Conservation (phyloP, 2,329 filamentous ascomycete genomes). For the Zymoseptoria crescenta region DNA sequence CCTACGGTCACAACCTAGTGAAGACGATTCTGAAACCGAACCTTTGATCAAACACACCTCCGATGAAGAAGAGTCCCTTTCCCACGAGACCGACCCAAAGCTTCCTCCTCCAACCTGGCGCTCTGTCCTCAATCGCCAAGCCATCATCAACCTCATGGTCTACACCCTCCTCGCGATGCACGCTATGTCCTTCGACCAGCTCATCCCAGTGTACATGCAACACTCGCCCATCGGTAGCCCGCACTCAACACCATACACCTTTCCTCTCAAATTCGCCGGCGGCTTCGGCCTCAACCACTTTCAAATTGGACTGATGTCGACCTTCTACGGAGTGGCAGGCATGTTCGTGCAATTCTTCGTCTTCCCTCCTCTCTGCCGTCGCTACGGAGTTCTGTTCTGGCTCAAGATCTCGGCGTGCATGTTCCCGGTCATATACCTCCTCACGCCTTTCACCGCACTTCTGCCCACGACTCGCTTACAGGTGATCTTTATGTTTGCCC, state of each 20-base stretch:
- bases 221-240: slow-evolving; percentile 45
- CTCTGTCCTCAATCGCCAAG: slow-evolving; percentile 68
- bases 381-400: slow-evolving; percentile 66
- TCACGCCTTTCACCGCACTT: slow-evolving; percentile 75
- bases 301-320: slow-evolving; percentile 78
- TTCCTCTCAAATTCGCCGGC: slow-evolving; percentile 71
- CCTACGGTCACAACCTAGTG: slow-evolving; percentile 4
- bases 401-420: slow-evolving; percentile 58
- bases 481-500: slow-evolving; percentile 51
- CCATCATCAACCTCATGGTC: slow-evolving; percentile 62
- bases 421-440: slow-evolving; percentile 68
- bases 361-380: slow-evolving; percentile 67
- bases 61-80: slow-evolving; percentile 13
- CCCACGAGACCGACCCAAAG: slow-evolving; percentile 15
- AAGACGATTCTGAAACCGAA: slow-evolving; percentile 13
- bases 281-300: slow-evolving; percentile 68
- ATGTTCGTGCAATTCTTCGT: slow-evolving; percentile 79
- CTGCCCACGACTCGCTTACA: slow-evolving; percentile 45
- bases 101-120: slow-evolving; percentile 38
- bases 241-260: slow-evolving; percentile 34
- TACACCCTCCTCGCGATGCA: slow-evolving; percentile 60
- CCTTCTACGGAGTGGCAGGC: slow-evolving; percentile 69
- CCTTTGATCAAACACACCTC: slow-evolving; percentile 20
- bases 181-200: slow-evolving; percentile 19
- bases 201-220: slow-evolving; percentile 78